Evolutionary conservation across 2,329 filamentous ascomycete species (phyloP), one percentile per base, ranked within the genome.

Genomic region (Macrophomina pseudophaseolina): DNA sequence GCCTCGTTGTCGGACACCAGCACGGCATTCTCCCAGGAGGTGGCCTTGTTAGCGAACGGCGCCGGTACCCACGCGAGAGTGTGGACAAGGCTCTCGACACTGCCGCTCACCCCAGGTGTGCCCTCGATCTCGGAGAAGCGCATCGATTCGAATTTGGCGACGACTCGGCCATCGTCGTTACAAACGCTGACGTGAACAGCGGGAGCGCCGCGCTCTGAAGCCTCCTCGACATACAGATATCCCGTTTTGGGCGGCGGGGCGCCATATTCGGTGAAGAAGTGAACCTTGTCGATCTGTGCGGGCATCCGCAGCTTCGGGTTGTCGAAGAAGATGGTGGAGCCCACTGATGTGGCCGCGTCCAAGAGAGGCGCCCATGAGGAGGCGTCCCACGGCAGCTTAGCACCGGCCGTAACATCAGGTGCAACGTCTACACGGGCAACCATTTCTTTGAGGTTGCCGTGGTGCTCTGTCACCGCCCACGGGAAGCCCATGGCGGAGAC

Each of bases 271-370:
- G 72, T 70, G 14, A 70, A 42, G 30, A 79, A 71, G 1, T 70
- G 65, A 0, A 80, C 69, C 11, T 71, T 68, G 12, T 75, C 71
- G 23, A 81, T 73, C 11, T 74, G 69, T 12, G 74, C 69, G 11
- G 76, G 73, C 68, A 82, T 82, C 11, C 80, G 77, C 51, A 82
- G 74, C 18, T 71, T 71, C 1, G 76, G 74, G 9, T 74, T 68
- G 33, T 77, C 70, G 68, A 74, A 79, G 70, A 81, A 81, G 28
- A 82, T 72, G 0, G 78, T 76, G 0, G 80, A 81, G 2, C 78
- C 80, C 3, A 82, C 74, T 0, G 80, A 82, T 0, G 80, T 80
- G 1, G 80, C 80, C 2, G 80, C 76, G 65, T 82, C 80, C 2
- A 82, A 69, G 12, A 80, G 72, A 0, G 80, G 75, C 5, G 80